Evolutionary conservation across 352 stramenopile species (phyloP).

Genomic region (Elongisporangium anandrum): DNA sequence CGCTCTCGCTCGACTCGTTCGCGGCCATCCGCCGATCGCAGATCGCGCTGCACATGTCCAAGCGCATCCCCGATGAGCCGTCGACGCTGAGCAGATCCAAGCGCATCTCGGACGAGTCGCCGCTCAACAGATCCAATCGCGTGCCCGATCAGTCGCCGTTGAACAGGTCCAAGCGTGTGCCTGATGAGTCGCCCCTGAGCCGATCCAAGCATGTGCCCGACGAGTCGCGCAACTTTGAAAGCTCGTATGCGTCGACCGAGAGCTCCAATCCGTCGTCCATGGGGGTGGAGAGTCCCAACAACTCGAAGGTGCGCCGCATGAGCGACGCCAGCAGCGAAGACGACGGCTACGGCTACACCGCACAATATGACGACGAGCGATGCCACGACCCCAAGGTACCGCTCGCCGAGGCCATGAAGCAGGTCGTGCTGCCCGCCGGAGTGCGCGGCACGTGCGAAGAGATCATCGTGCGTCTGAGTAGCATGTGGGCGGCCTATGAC

Average conservation of each 20-base stretch:
- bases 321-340: constrained; percentile 37
- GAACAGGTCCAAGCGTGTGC: constrained; percentile 15
- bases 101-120: constrained; percentile 2
- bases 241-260: constrained; percentile 7
- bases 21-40: constrained; percentile 40
- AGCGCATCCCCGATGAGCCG: background rate
- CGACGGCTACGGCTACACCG: constrained; percentile 27
- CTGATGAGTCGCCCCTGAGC: constrained; percentile 24
- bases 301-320: constrained; percentile 46
- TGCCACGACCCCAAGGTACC: constrained; percentile 66
- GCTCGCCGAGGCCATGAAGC: constrained; percentile 72
- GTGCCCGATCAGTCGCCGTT: constrained; percentile 11
- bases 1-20: constrained; percentile 64
- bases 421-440: constrained; percentile 64
- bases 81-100: background rate
- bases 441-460: constrained; percentile 61
- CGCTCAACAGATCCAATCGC: background rate
- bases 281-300: constrained; percentile 22
- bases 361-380: constrained; percentile 52
- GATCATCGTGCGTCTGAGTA: constrained; percentile 65
- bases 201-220: constrained; percentile 21
- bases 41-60: constrained; percentile 22
- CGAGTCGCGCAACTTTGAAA: constrained; percentile 11
- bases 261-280: background rate
- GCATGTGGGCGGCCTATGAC: constrained; percentile 79